Percentiles rank a stretch among this genome's conserved stretches.
phyloP scores from a whole-genome alignment of 2,329 filamentous ascomycete genomes.

The Parascedosporium putredinis region DNA sequence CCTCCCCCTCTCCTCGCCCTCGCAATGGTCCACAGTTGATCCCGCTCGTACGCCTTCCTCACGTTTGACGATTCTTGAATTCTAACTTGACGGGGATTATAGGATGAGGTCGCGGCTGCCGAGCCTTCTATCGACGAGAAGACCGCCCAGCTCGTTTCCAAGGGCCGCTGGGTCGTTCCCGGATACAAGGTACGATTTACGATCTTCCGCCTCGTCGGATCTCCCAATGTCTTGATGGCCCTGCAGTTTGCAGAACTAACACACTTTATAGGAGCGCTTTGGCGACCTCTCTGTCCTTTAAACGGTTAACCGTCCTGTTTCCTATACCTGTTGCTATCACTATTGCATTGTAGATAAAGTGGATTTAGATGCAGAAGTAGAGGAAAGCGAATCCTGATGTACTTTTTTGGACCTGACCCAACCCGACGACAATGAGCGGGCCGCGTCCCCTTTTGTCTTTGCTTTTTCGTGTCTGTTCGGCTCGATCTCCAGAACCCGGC shows the following conservation, averaged over 20 bases:
- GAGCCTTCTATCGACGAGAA: constrained; percentile 97
- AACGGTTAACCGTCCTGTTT: constrained; percentile 32
- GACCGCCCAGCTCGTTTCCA: constrained; percentile 86
- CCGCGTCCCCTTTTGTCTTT: neutral
- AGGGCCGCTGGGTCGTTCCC: constrained; percentile 95
- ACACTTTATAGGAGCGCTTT: constrained; percentile 75
- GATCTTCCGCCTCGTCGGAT: neutral
- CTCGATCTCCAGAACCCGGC: neutral
- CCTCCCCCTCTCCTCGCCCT: too few relatives aligned
- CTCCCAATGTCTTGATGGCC: neutral
- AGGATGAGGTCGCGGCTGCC: constrained; percentile 92
- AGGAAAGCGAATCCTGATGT: neutral
- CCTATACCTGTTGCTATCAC: constrained; percentile 39
- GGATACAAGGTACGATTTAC: constrained; percentile 80
- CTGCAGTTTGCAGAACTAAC: constrained; percentile 39
- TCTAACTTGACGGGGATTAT: constrained; percentile 16
- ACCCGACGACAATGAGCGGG: neutral
- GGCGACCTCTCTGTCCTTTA: constrained; percentile 94
- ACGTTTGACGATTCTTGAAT: constrained; percentile 13
- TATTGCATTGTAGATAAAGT: constrained; percentile 64
- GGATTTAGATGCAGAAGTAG: constrained; percentile 3
- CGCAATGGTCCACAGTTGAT: neutral
- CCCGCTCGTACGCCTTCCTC: too few relatives aligned
- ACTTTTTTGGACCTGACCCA: neutral
- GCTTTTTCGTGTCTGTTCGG: neutral